Evolutionary conservation across 2,329 filamentous ascomycete species (phyloP).

Genomic region (Dendrostoma leiphaemia): DNA sequence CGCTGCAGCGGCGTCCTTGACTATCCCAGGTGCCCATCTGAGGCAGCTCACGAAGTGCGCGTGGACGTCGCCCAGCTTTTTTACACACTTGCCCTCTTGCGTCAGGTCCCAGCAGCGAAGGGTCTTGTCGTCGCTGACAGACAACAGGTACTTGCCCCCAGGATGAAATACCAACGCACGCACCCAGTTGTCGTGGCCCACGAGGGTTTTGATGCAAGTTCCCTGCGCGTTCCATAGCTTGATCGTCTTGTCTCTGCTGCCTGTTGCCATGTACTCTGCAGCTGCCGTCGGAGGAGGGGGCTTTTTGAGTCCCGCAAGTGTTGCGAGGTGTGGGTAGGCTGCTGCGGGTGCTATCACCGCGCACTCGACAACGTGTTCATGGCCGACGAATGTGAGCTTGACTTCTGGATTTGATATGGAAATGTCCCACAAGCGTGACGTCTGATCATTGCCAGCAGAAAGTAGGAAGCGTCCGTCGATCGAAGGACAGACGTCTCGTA

Average conservation of each 20-base stretch:
- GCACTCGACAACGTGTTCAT: conserved; percentile 85
- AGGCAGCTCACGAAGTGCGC: conserved; percentile 84
- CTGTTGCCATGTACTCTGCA: conserved; percentile 87
- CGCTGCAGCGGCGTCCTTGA: conserved; percentile 53
- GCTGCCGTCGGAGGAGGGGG: conserved; percentile 70
- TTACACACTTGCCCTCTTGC: conserved; percentile 88
- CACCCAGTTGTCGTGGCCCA: conserved; percentile 94
- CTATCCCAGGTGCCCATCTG: conserved; percentile 78
- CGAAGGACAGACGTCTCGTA: conserved; percentile 82
- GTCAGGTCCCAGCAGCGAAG: conserved; percentile 90
- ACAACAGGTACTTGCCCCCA: conserved; percentile 85
- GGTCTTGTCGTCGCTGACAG: conserved; percentile 85
- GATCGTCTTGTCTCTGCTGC: conserved; percentile 86
- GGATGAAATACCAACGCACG: conserved; percentile 85
- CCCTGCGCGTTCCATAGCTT: conserved; percentile 85
- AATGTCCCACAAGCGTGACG: conserved; percentile 81
- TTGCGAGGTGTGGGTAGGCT: conserved; percentile 73
- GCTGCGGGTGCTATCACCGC: conserved; percentile 80
- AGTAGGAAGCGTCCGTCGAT: conserved; percentile 80
- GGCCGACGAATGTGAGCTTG: conserved; percentile 78
- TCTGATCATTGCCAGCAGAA: conserved; percentile 80
- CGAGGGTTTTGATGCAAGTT: conserved; percentile 77
- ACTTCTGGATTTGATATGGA: conserved; percentile 65
- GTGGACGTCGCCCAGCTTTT: conserved; percentile 73
- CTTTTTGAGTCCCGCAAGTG: conserved; percentile 80